phyloP scores from a whole-genome alignment of 768 basidiomycete species.

The Neoboletus brunneissimus region DNA sequence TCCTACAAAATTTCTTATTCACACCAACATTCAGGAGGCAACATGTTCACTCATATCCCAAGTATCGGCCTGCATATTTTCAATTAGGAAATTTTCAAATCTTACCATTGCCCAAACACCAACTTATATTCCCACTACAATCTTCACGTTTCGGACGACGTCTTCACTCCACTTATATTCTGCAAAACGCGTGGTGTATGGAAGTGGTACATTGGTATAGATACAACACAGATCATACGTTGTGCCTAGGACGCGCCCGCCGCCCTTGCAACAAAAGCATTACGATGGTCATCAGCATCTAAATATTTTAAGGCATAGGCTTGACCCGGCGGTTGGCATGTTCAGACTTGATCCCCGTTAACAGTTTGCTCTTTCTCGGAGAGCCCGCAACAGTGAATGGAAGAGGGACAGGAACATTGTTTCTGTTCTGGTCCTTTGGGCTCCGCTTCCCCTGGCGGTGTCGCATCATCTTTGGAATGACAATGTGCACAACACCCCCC shows the following conservation, averaged over 20 bases:
- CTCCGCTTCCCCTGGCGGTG: slow-evolving; percentile 1
- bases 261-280: neutral
- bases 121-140: too few species aligned
- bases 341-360: slow-evolving; percentile 2
- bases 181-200: too few species aligned
- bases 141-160: too few species aligned
- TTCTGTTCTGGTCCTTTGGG: neutral
- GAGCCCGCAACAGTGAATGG: neutral
- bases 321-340: neutral
- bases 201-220: neutral
- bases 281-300: neutral
- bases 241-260: neutral
- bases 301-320: neutral
- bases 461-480: neutral
- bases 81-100: too few species aligned
- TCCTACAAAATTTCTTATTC: too few species aligned
- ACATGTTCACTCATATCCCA: too few species aligned
- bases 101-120: too few species aligned
- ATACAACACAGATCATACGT: neutral
- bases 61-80: too few species aligned
- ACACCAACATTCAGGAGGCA: too few species aligned
- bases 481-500: slow-evolving; percentile 37
- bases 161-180: too few species aligned
- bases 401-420: neutral
- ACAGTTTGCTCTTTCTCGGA: neutral